Conservation (phyloP, 768 basidiomycete genomes). For the Agaricus blazei region DNA sequence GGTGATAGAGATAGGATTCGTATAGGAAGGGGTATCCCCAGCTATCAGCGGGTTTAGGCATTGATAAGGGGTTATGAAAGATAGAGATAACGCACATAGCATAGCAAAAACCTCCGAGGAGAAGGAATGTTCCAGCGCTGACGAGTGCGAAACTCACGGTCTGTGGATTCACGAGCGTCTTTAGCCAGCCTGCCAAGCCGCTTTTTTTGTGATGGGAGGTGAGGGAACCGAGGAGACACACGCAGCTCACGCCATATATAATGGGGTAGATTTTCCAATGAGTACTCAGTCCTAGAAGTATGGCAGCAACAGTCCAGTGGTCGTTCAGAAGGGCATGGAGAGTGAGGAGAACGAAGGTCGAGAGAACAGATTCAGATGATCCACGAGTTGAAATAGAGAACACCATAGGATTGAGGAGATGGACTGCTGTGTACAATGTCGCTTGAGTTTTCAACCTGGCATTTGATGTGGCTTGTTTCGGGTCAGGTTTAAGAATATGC, state of each 20-base stretch:
- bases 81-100: constrained; percentile 30
- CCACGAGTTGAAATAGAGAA: constrained; percentile 97
- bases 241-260: constrained; percentile 79
- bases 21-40: constrained; percentile 94
- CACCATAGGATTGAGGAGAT: constrained; percentile 91
- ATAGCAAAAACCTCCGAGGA: constrained; percentile 64
- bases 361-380: constrained; percentile 87
- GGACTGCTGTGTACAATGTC: constrained; percentile 56
- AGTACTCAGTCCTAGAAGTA: constrained; percentile 74
- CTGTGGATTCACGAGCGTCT: constrained; percentile 40
- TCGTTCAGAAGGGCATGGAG: constrained; percentile 54
- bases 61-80: constrained; percentile 1
- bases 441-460: constrained; percentile 28
- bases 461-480: constrained; percentile 3
- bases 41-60: constrained; percentile 33
- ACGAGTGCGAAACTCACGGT: constrained; percentile 63
- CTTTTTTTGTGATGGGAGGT: constrained; percentile 12
- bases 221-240: constrained; percentile 44
- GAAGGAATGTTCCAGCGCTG: constrained; percentile 63
- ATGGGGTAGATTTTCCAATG: constrained; percentile 99
- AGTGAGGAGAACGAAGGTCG: constrained; percentile 69
- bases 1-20: constrained; percentile 91
- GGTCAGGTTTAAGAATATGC: constrained; percentile 30
- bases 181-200: constrained; percentile 20
- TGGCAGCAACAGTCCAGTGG: constrained; percentile 61